Conservation (phyloP, 164 flowering plant genomes). For the Amborella trichopoda region DNA sequence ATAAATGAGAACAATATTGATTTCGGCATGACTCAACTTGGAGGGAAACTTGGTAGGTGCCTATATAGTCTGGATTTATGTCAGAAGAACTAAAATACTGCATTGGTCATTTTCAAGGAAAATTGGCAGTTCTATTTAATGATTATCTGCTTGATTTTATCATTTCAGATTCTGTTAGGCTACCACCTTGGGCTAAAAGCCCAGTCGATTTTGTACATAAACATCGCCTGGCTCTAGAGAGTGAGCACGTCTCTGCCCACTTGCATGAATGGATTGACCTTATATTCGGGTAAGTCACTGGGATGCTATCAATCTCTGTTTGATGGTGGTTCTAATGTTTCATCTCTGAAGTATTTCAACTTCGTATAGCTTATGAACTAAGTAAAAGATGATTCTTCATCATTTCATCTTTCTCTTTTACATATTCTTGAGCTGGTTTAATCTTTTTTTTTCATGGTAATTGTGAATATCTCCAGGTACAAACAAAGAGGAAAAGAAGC, state of each 20-base stretch:
- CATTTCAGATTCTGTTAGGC: constrained; percentile 61
- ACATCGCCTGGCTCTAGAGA: constrained; percentile 95
- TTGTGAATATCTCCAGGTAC: constrained; percentile 38
- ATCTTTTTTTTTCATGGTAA: background rate
- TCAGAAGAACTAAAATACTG: background rate
- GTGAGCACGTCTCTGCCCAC: constrained; percentile 95
- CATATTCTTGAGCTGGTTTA: too few relatives aligned
- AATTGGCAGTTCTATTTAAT: background rate
- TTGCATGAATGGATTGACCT: constrained; percentile 99
- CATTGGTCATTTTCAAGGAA: too few relatives aligned
- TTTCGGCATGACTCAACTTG: constrained; percentile 94
- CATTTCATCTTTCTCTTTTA: too few relatives aligned
- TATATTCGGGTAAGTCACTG: constrained; percentile 73
- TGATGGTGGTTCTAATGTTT: background rate
- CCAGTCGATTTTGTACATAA: constrained; percentile 87
- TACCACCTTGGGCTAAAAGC: constrained; percentile 93
- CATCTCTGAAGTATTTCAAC: background rate
- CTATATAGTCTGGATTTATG: too few relatives aligned
- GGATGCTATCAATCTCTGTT: background rate
- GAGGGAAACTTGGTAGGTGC: constrained; percentile 74
- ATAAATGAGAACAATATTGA: constrained; percentile 81
- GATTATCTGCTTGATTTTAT: background rate
- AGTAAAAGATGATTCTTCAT: too few relatives aligned
- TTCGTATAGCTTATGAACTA: too few relatives aligned
- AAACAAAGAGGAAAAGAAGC: constrained; percentile 99